Evolutionary conservation across 2,329 filamentous ascomycete species (phyloP), one percentile per base, ranked within the genome.

Genomic region (Calonectria ilicicola): DNA sequence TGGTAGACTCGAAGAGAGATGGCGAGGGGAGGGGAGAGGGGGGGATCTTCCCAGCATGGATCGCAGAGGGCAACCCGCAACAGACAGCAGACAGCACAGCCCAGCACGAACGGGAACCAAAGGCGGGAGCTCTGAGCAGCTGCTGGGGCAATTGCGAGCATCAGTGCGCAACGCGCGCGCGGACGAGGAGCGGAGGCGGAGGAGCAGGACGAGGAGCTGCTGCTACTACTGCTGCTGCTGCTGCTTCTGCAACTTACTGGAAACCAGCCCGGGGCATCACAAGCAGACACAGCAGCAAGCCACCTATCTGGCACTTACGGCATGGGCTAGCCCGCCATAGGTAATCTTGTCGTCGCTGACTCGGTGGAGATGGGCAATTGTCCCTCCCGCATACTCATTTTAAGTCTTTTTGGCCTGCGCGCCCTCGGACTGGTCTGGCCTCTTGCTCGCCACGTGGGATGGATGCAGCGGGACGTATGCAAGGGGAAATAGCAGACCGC

Each of bases 401-500:
- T 19, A 58, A 27, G 38, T 64, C 23, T 44, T 66, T 42, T 66
- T 42, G 40, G 51, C 58, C 42, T 42, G 32, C 63, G 40, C 51
- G 29, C 44, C 42, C 58, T 15, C 56, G 38, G 58, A 44, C 70
- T 62, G 42, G 58, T 42, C 66, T 26, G 42, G 44, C 29, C 70
- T 56, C 17, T 62, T 62, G 42, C 63, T 42, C 68, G 74, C 77
- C 77, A 79, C 77, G 77, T 79, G 76, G 77, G 65, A 67, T 69
- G 62, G 63, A 65, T 74, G 56, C 49, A 65, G 67, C 67, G 67
- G 72, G 47, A 67, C 47, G 38, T 38, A 76, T 76, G 76, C 76
- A 79, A 70, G 75, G 77, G 74, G 49, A 69, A 63, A 42, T 27
- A 27, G 53, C 27, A 9, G 27, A 53, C 65, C 47, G 69, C 65